Conservation (phyloP, 2,329 filamentous ascomycete genomes). For the Macrophomina tecta region DNA sequence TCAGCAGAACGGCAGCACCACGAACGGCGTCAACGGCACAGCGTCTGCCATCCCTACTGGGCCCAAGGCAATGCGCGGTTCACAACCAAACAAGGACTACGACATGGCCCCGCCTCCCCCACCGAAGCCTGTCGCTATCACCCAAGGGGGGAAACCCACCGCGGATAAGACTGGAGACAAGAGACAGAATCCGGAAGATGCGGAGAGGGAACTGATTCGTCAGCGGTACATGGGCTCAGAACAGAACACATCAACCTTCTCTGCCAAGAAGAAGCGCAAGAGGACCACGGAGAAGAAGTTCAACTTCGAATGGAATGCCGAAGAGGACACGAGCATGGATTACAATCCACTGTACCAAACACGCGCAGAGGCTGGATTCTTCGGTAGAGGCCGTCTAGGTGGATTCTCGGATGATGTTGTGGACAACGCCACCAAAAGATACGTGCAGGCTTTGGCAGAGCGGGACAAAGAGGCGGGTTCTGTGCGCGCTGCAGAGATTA, state of each 20-base stretch:
- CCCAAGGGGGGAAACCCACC: slow-evolving; percentile 11
- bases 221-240: slow-evolving; percentile 92
- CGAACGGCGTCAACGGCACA: slow-evolving; percentile 29
- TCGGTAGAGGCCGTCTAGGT: slow-evolving; percentile 69
- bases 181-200: slow-evolving; percentile 56
- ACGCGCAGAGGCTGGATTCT: slow-evolving; percentile 71
- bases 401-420: slow-evolving; percentile 67
- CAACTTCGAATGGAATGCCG: slow-evolving; percentile 96
- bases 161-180: slow-evolving; percentile 38
- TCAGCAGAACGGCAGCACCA: slow-evolving; percentile 26
- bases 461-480: slow-evolving; percentile 77
- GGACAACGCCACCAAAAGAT: slow-evolving; percentile 59
- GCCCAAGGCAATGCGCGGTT: slow-evolving; percentile 58
- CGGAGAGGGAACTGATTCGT: slow-evolving; percentile 76
- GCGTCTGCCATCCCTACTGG: slow-evolving; percentile 55
- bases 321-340: slow-evolving; percentile 87
- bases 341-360: slow-evolving; percentile 82
- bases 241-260: slow-evolving; percentile 85
- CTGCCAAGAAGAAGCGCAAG: slow-evolving; percentile 93
- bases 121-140: slow-evolving; percentile 48
- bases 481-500: slow-evolving; percentile 76
- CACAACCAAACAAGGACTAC: slow-evolving; percentile 50
- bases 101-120: slow-evolving; percentile 61
- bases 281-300: slow-evolving; percentile 96
- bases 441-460: slow-evolving; percentile 73